Evolutionary conservation across 2,329 filamentous ascomycete species (phyloP).

Genomic region (Neonectria ditissima): DNA sequence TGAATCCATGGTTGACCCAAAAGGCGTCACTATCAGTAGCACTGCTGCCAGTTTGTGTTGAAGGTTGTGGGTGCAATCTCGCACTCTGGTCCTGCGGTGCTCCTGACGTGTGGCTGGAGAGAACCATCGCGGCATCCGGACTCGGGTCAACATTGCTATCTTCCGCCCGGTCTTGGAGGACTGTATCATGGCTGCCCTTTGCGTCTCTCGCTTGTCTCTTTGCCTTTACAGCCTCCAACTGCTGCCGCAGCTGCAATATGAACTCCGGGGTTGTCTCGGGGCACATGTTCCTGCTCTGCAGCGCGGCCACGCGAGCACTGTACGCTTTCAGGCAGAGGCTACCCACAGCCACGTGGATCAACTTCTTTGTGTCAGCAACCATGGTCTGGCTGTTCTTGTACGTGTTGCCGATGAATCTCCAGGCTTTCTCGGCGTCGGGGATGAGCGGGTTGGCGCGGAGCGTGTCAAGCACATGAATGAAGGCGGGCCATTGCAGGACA

Average conservation of each 20-base stretch:
- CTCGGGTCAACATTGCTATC: not conserved
- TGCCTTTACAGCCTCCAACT: not conserved
- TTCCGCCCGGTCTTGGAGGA: not conserved
- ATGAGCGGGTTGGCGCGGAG: conserved; percentile 4
- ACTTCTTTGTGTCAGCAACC: not conserved
- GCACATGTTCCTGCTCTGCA: not conserved
- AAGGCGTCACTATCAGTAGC: not conserved
- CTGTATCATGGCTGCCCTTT: not conserved
- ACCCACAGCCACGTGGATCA: not conserved
- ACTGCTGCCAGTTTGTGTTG: not conserved
- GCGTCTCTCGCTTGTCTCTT: not conserved
- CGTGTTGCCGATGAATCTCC: not conserved
- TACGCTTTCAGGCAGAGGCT: not conserved
- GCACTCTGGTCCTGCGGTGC: not conserved
- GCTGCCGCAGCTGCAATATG: not conserved
- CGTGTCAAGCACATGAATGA: conserved; percentile 11
- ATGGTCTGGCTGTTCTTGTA: not conserved
- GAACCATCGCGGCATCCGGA: not conserved
- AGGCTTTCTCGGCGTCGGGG: not conserved
- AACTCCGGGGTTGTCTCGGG: not conserved
- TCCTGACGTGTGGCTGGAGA: not conserved
- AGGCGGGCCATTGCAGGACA: conserved; percentile 11
- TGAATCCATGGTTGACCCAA: not conserved
- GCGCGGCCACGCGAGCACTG: not conserved
- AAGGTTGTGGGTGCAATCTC: not conserved